A percentile compares a stretch with the other conserved stretches of the same genome.
Evolutionary conservation across 352 stramenopile genomes (phyloP).

Genomic region (Elongisporangium undulatum): DNA sequence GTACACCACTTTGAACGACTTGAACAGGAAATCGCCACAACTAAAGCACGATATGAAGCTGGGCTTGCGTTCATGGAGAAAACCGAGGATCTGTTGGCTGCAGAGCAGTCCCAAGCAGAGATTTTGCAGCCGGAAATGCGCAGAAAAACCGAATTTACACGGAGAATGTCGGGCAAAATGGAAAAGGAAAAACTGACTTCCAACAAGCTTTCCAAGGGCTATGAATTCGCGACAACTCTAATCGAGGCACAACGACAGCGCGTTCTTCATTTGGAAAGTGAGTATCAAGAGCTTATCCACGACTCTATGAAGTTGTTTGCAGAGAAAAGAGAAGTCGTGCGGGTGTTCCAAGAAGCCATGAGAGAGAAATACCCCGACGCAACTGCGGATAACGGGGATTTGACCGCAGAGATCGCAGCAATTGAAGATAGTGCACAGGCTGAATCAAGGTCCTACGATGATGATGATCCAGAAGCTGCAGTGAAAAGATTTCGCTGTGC

Average conservation of each 20-base stretch:
- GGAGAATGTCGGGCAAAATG: constrained; percentile 56
- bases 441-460: background rate
- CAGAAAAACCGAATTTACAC: constrained; percentile 30
- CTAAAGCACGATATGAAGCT: constrained; percentile 24
- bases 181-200: constrained; percentile 47
- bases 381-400: background rate
- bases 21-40: constrained; percentile 18
- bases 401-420: background rate
- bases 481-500: constrained; percentile 1
- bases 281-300: constrained; percentile 49
- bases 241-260: constrained; percentile 31
- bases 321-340: constrained; percentile 16
- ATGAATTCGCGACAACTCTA: constrained; percentile 40
- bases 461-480: background rate
- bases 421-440: background rate
- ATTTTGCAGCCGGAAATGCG: constrained; percentile 47
- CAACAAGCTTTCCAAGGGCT: constrained; percentile 38
- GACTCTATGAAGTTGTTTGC: constrained; percentile 26
- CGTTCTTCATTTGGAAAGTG: constrained; percentile 32
- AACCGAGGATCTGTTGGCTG: constrained; percentile 41
- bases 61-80: constrained; percentile 50
- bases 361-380: constrained; percentile 4
- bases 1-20: constrained; percentile 21
- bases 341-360: constrained; percentile 27
- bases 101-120: constrained; percentile 44